Evolutionary conservation across 2,329 filamentous ascomycete species (phyloP), one percentile per base, ranked within the genome.

Genomic region (Dichotomopilus funicola): DNA sequence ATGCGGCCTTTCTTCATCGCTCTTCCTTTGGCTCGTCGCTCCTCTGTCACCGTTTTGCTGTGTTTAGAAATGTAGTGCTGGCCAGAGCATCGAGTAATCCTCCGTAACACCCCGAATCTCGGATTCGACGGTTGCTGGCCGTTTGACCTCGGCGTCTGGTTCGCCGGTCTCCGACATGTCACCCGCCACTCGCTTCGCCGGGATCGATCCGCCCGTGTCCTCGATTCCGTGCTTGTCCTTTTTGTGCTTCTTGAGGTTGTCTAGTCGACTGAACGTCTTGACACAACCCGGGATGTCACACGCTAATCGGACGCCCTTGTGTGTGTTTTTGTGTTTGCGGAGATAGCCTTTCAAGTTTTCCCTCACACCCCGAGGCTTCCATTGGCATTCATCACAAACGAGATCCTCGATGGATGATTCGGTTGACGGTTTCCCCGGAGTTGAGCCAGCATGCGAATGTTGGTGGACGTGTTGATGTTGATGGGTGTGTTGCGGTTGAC

Each of bases 321-420:
- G 66, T 7, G 65, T 66, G 37, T 68, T 66, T 40, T 65, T 67
- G 58, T 68, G 66, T 40, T 68, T 68, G n/a, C 66, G 64, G 4
- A 67, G 60, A 46, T 68, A 68, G 9, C 65, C 65, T 27, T 63
- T 62, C 5, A 66, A 53, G 49, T 68, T 68, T 46, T 66, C 63
- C 10, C 64, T 59, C 2, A 66, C 66, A 3, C 66, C 65, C 4
- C 63, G 59, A 0, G 66, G 66, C 49, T 65, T 65, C 65, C 65
- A 68, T 34, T 64, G 59, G 53, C 66, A 68, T 45, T 65, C 59
- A 33, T 66, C 63, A 43, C 66, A 68, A 7, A 65, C 56, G 10
- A 67, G 61, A 31, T 66, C 64, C 12, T 67, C 54, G 36, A 51
- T 61, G 2, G 59, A 59, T 11, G 61, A 49, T 3, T 63, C 62